Evolutionary conservation across 164 flowering plant species (phyloP), one percentile per base, ranked within the genome.

Genomic region (Euptelea pleiosperma): DNA sequence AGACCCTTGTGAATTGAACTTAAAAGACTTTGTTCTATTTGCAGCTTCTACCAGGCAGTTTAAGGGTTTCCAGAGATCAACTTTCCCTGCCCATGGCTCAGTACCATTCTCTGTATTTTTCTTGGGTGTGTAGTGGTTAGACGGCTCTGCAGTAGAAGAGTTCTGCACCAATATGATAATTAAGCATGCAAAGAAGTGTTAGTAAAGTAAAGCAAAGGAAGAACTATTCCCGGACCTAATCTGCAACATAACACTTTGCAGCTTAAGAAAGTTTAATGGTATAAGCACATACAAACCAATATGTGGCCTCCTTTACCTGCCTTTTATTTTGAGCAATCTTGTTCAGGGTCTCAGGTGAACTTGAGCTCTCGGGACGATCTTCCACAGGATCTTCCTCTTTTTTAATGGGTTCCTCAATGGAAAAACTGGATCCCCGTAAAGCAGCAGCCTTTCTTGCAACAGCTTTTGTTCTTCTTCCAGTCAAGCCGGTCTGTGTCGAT

Each of bases 21-120:
- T 87, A 30, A 74, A 79, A 4, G 85, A 65, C 74, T 85, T 88
- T 34, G 87, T 83, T 68, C 95, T 77, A 62, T 82, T 90, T 54
- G 99, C 99, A 59, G 81, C 95, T 70, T 93, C 97, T 56, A 93
- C 86, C 47, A 90, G 79, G 74, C 84, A 82, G 64, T 84, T 90
- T 47, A 93, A 78, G 31, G 98, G 96, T 31, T 88, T 92, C 97
- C 96, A 89, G 3, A 80, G 74, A 72, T 87, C 96, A 40, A 65
- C 78, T 74, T 93, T 86, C 16, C 76, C 81, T n/a, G 70, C 81
- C 77, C 71, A 61, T 18, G 64, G 39, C 25, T 75, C 84, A 37
- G 50, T 61, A 34, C 70, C 77, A 69, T 71, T 75, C 42, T 77
- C 84, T 14, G 63, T 55, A 59, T 68, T 77, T 59, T 76, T 67